These are phyloP conservation scores for Filobasidium floriforme DNA, from an alignment of 768 basidiomycete genomes.

Conservation along the genomic window DNA sequence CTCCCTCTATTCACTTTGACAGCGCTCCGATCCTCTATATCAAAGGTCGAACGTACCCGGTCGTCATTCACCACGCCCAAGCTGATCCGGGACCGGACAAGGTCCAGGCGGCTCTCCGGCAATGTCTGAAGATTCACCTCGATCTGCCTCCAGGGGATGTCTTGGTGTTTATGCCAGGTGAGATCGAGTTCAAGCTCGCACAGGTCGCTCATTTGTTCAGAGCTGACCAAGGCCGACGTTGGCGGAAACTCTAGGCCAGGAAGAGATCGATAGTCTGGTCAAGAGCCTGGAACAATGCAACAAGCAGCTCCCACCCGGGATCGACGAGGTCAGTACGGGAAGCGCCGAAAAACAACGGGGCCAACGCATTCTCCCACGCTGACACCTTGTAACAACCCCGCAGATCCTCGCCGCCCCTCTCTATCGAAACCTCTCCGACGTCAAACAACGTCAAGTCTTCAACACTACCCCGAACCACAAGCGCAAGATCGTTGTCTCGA, in stretches of 20 bases:
- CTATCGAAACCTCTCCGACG: conserved; percentile 74
- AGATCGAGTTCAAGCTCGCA: conserved; percentile 19
- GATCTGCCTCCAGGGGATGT: conserved; percentile 76
- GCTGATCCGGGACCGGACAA: conserved; percentile 69
- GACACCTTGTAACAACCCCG: no score
- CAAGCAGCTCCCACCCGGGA: conserved; percentile 59
- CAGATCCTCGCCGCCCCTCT: conserved; percentile 72
- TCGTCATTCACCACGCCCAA: conserved; percentile 66
- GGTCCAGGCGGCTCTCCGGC: conserved; percentile 76
- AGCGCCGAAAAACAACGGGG: background rate
- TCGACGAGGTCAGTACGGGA: conserved; percentile 50
- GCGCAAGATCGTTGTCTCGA: conserved; percentile 88
- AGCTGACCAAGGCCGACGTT: background rate
- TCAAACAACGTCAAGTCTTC: conserved; percentile 74
- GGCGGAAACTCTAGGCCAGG: conserved; percentile 59
- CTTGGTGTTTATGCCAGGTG: conserved; percentile 85
- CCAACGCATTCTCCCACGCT: no score
- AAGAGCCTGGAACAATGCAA: conserved; percentile 65
- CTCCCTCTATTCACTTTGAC: conserved; percentile 3
- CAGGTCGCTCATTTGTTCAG: background rate
- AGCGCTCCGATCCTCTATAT: conserved; percentile 86
- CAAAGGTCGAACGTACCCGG: conserved; percentile 86
- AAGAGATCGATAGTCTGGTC: conserved; percentile 85
- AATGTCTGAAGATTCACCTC: conserved; percentile 84
- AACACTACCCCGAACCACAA: conserved; percentile 56